phyloP scores from a whole-genome alignment of 2,329 filamentous ascomycete genomes.

The Arthrobotrys megalospora region DNA sequence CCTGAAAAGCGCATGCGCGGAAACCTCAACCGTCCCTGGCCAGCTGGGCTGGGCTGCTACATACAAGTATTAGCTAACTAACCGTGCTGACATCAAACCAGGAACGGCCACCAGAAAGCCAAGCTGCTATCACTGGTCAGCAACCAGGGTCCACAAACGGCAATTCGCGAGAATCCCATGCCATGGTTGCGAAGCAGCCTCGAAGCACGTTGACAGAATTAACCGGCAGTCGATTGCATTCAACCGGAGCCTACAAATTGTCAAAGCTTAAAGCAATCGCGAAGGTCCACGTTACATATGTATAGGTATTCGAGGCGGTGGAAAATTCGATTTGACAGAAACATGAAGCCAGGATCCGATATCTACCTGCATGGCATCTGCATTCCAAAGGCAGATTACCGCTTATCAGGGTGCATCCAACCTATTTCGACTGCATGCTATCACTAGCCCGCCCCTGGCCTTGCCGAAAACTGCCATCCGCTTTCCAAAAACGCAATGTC shows the following conservation, averaged over 20 bases:
- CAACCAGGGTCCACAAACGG: conserved; percentile 46
- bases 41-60: neutral
- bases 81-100: conserved; percentile 17
- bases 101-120: conserved; percentile 5
- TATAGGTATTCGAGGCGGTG: neutral
- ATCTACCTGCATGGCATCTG: conserved; percentile 24
- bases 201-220: conserved; percentile 7
- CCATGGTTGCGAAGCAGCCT: conserved; percentile 13
- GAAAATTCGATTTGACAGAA: neutral
- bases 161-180: conserved; percentile 42
- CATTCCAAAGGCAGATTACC: conserved; percentile 47
- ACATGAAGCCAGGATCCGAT: conserved; percentile 1
- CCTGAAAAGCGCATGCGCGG: conserved; percentile 44
- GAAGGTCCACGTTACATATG: neutral
- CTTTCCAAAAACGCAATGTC: conserved; percentile 25
- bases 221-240: conserved; percentile 10
- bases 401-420: conserved; percentile 45
- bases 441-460: conserved; percentile 21
- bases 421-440: conserved; percentile 27
- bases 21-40: conserved; percentile 19
- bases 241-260: neutral
- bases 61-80: neutral
- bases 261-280: neutral
- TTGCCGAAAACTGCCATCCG: conserved; percentile 15
- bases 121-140: conserved; percentile 29